Conservation (phyloP, 129 eudicot species). For the Helichrysum umbraculigerum region DNA sequence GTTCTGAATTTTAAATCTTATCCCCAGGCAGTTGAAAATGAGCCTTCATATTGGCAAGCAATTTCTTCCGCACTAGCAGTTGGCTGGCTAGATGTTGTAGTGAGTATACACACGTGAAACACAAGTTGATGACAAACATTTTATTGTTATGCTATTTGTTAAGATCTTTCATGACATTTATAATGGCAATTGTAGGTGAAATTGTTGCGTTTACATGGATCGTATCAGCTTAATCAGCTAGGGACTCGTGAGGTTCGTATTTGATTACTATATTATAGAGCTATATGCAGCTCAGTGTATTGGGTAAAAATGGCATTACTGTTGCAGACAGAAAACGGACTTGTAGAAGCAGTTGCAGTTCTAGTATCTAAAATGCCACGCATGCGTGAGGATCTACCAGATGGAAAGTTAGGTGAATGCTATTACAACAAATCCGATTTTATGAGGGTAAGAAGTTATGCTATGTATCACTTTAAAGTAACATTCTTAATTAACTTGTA, state of each 20-base stretch:
- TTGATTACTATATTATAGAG: not conserved
- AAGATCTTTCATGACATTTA: not conserved
- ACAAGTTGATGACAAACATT: not conserved
- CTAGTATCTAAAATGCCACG: constrained; percentile 94
- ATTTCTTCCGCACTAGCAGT: constrained; percentile 86
- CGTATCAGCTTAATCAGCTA: constrained; percentile 85
- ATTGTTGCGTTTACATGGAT: constrained; percentile 92
- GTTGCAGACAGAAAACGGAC: constrained; percentile 89
- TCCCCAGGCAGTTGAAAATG: constrained; percentile 74
- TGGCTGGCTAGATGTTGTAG: constrained; percentile 96
- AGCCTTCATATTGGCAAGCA: constrained; percentile 82
- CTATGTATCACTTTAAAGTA: not conserved
- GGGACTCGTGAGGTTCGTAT: constrained; percentile 79
- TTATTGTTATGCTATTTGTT: no score
- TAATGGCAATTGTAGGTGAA: constrained; percentile 59
- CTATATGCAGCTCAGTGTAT: not conserved
- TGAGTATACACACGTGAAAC: constrained; percentile 32
- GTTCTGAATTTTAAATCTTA: constrained; percentile 4
- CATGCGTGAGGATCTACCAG: constrained; percentile 58
- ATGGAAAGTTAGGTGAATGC: constrained; percentile 84
- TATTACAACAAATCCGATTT: constrained; percentile 78
- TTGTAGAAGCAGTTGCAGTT: constrained; percentile 96
- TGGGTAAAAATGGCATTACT: not conserved
- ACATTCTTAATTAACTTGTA: not conserved
- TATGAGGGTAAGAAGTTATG: constrained; percentile 59